Base-by-base conservation (phyloP, 306 rosid genomes). In the Adenanthera pavonina region DNA sequence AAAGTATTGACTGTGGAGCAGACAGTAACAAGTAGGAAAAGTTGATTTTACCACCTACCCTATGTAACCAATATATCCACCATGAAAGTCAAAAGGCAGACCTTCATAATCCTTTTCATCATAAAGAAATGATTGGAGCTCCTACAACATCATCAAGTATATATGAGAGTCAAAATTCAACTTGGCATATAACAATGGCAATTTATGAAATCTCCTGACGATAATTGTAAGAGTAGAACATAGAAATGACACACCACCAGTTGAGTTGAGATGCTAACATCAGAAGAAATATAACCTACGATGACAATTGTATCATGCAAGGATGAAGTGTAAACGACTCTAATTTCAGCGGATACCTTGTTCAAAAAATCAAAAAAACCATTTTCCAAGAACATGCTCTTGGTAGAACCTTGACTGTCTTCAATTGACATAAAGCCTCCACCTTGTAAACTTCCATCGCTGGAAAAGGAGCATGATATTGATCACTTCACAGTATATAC, bases 31-130 rank as follows among this genome's bases (percentile, higher is more conserved):
- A n/a, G 7, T 43, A 43, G 73, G 35, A 43, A 41, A 43, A 19
- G 34, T 68, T 11, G 5, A 69, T 79, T 41, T 52, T 48, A 78
- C 75, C 81, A 86, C 98, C 72, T 90, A 96, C 98, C 99, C 99
- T 0, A 96, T 82, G 85, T 93, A 96, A 87, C 99, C 99, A 81
- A 96, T 84, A 88, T 87, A 96, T 88, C 99, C 99, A 59, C 99
- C 94, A 69, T 91, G 90, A 79, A 96, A 96, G 85, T 96, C 98
- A 77, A 96, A 96, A 8, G 99, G 99, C 67, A 96, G 85, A 47
- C 90, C 94, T 84, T 92, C 92, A 69, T 83, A 92, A 80, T 96
- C 98, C 68, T 83, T 72, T 84, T 91, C 87, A 54, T 89, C 90
- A 44, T 91, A 91, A 71, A 48, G 81, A 78, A 92, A 88, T 59